Conservation (phyloP, 2,329 filamentous ascomycete species). For the Sporothrix sp. region DNA sequence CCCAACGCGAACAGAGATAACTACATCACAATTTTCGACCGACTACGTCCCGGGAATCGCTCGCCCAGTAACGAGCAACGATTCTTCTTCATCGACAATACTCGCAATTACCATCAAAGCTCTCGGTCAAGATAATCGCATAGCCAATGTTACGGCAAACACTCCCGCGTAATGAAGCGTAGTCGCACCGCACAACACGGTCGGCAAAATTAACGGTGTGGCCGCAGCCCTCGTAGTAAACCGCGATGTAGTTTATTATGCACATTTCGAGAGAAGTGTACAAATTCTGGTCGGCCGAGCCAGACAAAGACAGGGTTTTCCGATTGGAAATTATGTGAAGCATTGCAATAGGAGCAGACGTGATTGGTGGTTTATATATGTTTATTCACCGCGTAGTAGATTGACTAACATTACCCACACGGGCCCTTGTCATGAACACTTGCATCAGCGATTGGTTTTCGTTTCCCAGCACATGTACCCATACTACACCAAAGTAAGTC, state of each 20-base stretch:
- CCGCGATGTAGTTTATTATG: background rate
- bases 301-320: background rate
- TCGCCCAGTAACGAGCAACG: too few species aligned
- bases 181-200: background rate
- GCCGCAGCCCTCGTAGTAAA: background rate
- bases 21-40: too few species aligned
- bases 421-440: too few species aligned
- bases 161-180: background rate
- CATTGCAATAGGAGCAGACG: too few species aligned
- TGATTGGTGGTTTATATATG: too few species aligned
- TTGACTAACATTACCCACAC: too few species aligned
- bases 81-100: too few species aligned
- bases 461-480: background rate
- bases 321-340: too few species aligned
- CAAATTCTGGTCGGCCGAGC: background rate
- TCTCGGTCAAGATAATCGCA: background rate
- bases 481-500: background rate
- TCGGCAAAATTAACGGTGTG: background rate
- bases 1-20: too few species aligned
- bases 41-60: too few species aligned
- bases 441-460: too few species aligned
- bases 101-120: background rate
- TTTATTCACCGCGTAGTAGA: too few species aligned
- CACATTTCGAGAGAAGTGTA: background rate
- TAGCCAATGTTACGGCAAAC: background rate